Percentiles rank a stretch among this genome's conserved stretches.
phyloP scores from a whole-genome alignment of 1,139 yeast species.

The Suhomyces bolitotheri region DNA sequence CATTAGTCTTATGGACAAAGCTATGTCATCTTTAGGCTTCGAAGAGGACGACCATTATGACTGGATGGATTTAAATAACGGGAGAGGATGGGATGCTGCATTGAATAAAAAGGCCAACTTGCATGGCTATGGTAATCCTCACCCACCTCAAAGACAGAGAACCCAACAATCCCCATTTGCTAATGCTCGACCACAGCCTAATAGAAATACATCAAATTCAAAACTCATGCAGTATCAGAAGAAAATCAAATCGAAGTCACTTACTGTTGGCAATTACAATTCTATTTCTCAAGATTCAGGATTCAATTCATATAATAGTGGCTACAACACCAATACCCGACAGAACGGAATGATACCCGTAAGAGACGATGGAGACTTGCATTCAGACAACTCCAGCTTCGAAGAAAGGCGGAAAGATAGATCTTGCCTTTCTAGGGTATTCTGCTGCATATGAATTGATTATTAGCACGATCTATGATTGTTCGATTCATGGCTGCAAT shows the following conservation, averaged over 20 bases:
- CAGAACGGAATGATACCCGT: conserved; percentile 34
- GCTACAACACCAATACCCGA: conserved; percentile 7
- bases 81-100: conserved; percentile 80
- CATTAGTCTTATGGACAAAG: conserved; percentile 44
- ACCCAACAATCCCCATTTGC: conserved; percentile 17
- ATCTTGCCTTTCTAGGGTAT: conserved; percentile 17
- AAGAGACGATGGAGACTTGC: conserved; percentile 41
- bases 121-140: conserved; percentile 78
- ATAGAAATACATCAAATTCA: conserved; percentile 13
- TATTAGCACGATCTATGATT: no score
- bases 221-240: conserved; percentile 12
- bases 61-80: conserved; percentile 82
- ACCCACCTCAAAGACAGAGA: conserved; percentile 49
- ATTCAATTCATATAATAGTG: conserved; percentile 9
- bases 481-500: no score
- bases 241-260: conserved; percentile 17
- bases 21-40: conserved; percentile 33
- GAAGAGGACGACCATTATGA: conserved; percentile 64
- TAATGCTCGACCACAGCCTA: conserved; percentile 5
- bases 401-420: conserved; percentile 28
- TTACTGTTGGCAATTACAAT: conserved; percentile 29
- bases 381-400: conserved; percentile 41
- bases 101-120: conserved; percentile 77
- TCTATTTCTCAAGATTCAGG: conserved; percentile 29
- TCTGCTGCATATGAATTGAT: conserved; percentile 12